A percentile compares a stretch with the other conserved stretches of the same genome.
Evolutionary conservation across 1,284 basidiomycete genomes (phyloP).

Genomic region (Peniophora sp.): DNA sequence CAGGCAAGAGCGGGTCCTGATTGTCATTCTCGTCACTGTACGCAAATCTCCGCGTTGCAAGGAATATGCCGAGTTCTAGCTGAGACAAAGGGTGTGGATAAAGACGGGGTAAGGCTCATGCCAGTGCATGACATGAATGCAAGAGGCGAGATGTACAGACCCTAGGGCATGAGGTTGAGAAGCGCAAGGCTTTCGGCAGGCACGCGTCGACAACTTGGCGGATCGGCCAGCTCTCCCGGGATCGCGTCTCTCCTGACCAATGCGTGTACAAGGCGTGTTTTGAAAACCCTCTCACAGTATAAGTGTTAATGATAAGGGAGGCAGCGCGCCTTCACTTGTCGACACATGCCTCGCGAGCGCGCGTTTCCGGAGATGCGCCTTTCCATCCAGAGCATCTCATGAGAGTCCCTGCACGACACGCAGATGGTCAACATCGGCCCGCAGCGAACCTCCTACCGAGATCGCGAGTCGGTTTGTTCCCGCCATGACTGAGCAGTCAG

Average conservation of each 20-base stretch:
- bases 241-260: slow-evolving; percentile 41
- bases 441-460: neutral
- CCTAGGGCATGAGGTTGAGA: slow-evolving; percentile 29
- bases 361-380: too few relatives aligned
- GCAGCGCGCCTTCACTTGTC: neutral
- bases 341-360: neutral
- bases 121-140: too few relatives aligned
- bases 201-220: slow-evolving; percentile 41
- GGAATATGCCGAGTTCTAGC: too few relatives aligned
- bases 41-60: too few relatives aligned
- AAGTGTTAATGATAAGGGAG: slow-evolving; percentile 39
- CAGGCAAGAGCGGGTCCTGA: too few relatives aligned
- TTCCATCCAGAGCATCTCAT: too few relatives aligned
- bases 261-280: slow-evolving; percentile 58
- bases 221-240: slow-evolving; percentile 51
- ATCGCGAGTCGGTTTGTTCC: too few relatives aligned
- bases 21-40: too few relatives aligned
- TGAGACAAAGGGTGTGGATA: slow-evolving; percentile 28
- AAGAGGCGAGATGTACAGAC: too few relatives aligned
- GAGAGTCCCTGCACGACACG: too few relatives aligned
- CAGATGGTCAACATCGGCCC: neutral
- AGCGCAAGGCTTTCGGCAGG: slow-evolving; percentile 45
- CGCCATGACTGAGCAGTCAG: too few relatives aligned
- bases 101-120: slow-evolving; percentile 10
- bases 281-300: slow-evolving; percentile 44